Conservation (phyloP, 2,329 filamentous ascomycete genomes). For the Pestalotiopsis sp. region DNA sequence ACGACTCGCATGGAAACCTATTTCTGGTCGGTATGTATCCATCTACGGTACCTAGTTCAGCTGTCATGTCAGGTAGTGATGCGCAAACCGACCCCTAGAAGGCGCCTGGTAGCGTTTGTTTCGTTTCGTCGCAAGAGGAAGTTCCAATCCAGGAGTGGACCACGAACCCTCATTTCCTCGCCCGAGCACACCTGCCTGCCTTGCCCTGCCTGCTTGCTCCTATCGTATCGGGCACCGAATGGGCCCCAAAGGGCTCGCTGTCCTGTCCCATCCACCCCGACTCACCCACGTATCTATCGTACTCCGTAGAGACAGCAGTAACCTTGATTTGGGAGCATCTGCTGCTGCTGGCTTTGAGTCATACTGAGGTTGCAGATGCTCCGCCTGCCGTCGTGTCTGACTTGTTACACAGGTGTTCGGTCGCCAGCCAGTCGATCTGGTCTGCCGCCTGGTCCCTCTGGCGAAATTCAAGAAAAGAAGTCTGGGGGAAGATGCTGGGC, state of each 20-base stretch:
- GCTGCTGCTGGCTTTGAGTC: slow-evolving; percentile 5
- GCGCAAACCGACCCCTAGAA: background rate
- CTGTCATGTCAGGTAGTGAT: too few relatives aligned
- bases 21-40: background rate
- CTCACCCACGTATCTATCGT: background rate
- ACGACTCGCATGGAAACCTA: slow-evolving; percentile 4
- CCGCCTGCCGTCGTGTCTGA: slow-evolving; percentile 9
- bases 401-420: slow-evolving; percentile 5
- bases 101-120: background rate
- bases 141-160: background rate
- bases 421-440: slow-evolving; percentile 6
- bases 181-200: slow-evolving; percentile 8
- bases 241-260: background rate
- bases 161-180: slow-evolving; percentile 2
- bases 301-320: background rate
- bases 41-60: too few relatives aligned
- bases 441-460: background rate
- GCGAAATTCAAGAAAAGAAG: background rate
- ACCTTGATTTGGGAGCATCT: background rate
- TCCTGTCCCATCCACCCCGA: background rate
- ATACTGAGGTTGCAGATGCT: slow-evolving; percentile 6
- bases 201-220: background rate
- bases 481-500: background rate
- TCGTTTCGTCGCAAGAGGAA: background rate
- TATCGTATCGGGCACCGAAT: slow-evolving; percentile 8